Evolutionary conservation across 139 green algal genomes (phyloP), one percentile per base, ranked within the genome.

Genomic region (Chlorella sp.): DNA sequence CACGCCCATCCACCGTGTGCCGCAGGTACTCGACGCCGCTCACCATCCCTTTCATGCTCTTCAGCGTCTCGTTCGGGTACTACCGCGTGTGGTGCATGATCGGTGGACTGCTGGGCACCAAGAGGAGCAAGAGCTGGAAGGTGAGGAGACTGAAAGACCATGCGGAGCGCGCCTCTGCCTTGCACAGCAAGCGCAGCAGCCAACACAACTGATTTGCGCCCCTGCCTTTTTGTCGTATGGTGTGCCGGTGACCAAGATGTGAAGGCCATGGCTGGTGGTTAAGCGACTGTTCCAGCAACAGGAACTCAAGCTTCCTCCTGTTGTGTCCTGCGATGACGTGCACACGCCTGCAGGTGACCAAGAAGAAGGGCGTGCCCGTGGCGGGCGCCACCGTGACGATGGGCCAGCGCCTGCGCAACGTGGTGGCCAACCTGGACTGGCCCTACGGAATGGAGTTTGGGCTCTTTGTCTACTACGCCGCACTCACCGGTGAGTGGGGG

Each of bases 71-170:
- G 26, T 49, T 74, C 22, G 74, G 81, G 32, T 86, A 88, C 77
- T 86, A 85, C 80, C 86, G 86, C 78, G 36, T 75, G 31, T 85
- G 73, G 67, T 80, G 80, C 64, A 89, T 89, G 84, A 71, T 76
- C 31, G 73, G 51, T 30, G 84, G 84, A 36, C 83, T 89, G 50
- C 60, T 89, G 23, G 80, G 80, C 3, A 72, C 82, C 55, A 82
- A 89, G 69, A 83, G 84, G 74, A 85, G 77, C 76, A 89, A 87
- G 76, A 84, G 51, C 22, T 89, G 84, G 84, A 89, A 89, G 84
- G 77, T 89, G 42, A 55, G 42, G 42, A 17, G 10, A 55, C 10
- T 17, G 10, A 10, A 55, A 10, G 17, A 17, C 42, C 42, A 10
- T 26, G 42, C 10, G 10, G 10, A 17, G 10, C 10, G 42, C 42